Evolutionary conservation across 1,284 basidiomycete genomes (phyloP).

Genomic region (Ceratobasidium theobromae): DNA sequence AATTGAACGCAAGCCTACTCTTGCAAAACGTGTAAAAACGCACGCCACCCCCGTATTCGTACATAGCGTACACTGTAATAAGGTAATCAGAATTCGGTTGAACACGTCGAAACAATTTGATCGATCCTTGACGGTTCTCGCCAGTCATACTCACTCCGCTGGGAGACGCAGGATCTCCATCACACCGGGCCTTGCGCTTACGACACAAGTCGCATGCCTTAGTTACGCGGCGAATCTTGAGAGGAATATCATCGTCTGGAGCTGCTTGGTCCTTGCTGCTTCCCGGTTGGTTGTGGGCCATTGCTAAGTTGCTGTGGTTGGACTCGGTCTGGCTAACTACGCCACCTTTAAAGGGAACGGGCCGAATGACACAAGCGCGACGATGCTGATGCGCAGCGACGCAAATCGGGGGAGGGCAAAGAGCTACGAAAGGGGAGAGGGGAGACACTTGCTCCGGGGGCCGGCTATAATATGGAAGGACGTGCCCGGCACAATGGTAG

Average conservation of each 20-base stretch:
- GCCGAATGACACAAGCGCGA: not conserved
- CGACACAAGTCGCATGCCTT: constrained; percentile 17
- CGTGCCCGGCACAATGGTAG: not conserved
- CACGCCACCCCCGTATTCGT: constrained; percentile 3
- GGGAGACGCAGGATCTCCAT: constrained; percentile 1
- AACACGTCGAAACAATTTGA: not conserved
- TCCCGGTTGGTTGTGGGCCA: not conserved
- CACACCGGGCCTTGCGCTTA: constrained; percentile 14
- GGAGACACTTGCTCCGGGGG: not conserved
- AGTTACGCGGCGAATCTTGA: constrained; percentile 17
- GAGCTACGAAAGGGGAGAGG: not conserved
- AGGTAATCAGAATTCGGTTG: not conserved
- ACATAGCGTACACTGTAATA: constrained; percentile 12
- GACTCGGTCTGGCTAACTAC: not conserved
- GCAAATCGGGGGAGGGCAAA: constrained; percentile 6
- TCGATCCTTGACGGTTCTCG: not conserved
- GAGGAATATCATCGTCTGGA: constrained; percentile 1
- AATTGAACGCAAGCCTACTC: not conserved
- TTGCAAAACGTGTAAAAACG: constrained; percentile 23
- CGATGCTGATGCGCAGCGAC: not conserved
- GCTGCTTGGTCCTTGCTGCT: not conserved
- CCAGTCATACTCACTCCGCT: not conserved
- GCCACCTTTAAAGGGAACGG: constrained; percentile 7
- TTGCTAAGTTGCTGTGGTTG: not conserved
- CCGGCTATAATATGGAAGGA: not conserved